phyloP scores from a whole-genome alignment of 352 stramenopile species.

The Ochromonadaceae sp. region DNA sequence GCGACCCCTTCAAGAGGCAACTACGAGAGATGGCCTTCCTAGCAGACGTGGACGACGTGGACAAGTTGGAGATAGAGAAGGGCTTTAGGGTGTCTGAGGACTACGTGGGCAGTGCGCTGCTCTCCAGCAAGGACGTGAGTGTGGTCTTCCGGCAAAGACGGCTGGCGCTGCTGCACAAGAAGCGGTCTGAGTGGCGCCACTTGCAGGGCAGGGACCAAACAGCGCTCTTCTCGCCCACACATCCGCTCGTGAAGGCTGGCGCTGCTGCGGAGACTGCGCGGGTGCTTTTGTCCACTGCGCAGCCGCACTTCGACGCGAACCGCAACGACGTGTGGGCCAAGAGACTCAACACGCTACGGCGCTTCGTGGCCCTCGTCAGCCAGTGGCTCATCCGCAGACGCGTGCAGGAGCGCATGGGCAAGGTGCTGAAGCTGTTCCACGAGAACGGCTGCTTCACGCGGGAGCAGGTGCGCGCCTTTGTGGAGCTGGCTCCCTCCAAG shows the following conservation, averaged over 20 bases:
- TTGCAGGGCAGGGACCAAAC: constrained; percentile 32
- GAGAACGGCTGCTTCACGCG: constrained; percentile 37
- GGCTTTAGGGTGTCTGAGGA: constrained; percentile 59
- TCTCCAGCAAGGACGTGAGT: constrained; percentile 39
- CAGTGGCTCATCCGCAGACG: constrained; percentile 48
- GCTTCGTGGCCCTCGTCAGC: constrained; percentile 44
- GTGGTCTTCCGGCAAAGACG: constrained; percentile 41
- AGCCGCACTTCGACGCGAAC: constrained; percentile 54
- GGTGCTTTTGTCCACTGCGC: background rate
- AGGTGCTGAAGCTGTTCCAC: constrained; percentile 20
- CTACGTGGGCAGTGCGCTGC: constrained; percentile 42
- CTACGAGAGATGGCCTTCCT: constrained; percentile 60
- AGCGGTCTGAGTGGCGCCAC: constrained; percentile 34
- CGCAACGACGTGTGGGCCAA: constrained; percentile 64
- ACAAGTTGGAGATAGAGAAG: constrained; percentile 51
- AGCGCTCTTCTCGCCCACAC: constrained; percentile 28
- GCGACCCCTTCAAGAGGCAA: constrained; percentile 37
- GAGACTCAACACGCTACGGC: constrained; percentile 43
- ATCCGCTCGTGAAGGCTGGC: constrained; percentile 16
- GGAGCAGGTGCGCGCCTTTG: constrained; percentile 42
- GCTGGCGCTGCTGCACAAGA: constrained; percentile 26
- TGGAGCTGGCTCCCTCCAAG: no score
- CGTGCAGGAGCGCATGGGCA: constrained; percentile 39
- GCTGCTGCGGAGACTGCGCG: background rate
- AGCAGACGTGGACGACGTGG: constrained; percentile 51